Conservation (phyloP, 2,329 filamentous ascomycete species). For the Alternaria angustiovoidea region DNA sequence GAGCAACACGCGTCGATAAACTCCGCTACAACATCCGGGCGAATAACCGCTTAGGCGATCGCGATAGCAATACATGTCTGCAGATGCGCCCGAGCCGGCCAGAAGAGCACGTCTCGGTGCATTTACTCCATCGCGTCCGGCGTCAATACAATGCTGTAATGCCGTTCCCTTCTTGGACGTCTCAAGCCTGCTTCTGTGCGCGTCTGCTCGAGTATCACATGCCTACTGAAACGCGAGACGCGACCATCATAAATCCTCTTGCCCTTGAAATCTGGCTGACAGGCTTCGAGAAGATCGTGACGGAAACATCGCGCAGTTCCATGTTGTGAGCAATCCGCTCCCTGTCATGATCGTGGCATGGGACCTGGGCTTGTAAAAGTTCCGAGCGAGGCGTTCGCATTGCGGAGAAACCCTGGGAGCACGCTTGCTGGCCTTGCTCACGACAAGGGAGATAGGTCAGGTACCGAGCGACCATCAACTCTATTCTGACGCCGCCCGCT, state of each 20-base stretch:
- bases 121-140: slow-evolving; percentile 25
- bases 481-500: slow-evolving; percentile 44
- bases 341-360: slow-evolving; percentile 48
- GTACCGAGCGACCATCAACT: slow-evolving; percentile 47
- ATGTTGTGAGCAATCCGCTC: slow-evolving; percentile 32
- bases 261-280: slow-evolving; percentile 20
- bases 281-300: slow-evolving; percentile 40
- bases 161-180: slow-evolving; percentile 28
- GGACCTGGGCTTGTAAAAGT: slow-evolving; percentile 50
- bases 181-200: slow-evolving; percentile 28
- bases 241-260: slow-evolving; percentile 20
- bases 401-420: slow-evolving; percentile 51
- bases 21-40: slow-evolving; percentile 18
- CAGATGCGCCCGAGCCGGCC: slow-evolving; percentile 16
- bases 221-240: slow-evolving; percentile 40
- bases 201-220: slow-evolving; percentile 21
- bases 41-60: slow-evolving; percentile 27
- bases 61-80: slow-evolving; percentile 21
- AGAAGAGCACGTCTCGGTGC: slow-evolving; percentile 23
- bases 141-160: slow-evolving; percentile 15
- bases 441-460: slow-evolving; percentile 49
- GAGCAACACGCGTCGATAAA: slow-evolving; percentile 34
- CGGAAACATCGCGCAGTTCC: slow-evolving; percentile 33
- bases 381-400: slow-evolving; percentile 49
- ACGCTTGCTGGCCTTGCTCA: slow-evolving; percentile 43